phyloP scores from a whole-genome alignment of 2,329 filamentous ascomycete species.

The Pseudogymnoascus sp. region DNA sequence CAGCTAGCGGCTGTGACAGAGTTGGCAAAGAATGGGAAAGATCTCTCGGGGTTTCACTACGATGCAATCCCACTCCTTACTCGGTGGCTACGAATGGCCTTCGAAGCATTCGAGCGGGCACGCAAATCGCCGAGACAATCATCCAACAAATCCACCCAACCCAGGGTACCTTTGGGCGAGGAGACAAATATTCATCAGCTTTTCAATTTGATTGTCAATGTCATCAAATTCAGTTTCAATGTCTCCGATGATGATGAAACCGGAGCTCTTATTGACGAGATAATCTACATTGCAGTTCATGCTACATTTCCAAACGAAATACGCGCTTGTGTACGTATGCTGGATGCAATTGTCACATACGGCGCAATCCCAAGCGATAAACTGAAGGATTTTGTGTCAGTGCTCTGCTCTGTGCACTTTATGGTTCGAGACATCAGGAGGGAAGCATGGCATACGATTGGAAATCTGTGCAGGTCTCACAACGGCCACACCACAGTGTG shows the following conservation, averaged over 20 bases:
- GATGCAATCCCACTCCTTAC: slow-evolving; percentile 55
- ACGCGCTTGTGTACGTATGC: slow-evolving; percentile 55
- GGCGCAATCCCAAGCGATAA: slow-evolving; percentile 56
- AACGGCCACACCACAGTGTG: slow-evolving; percentile 61
- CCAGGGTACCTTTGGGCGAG: slow-evolving; percentile 38
- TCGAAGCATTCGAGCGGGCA: slow-evolving; percentile 44
- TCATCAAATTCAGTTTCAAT: slow-evolving; percentile 69
- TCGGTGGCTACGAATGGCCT: slow-evolving; percentile 49
- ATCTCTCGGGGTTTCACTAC: slow-evolving; percentile 59
- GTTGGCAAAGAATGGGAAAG: slow-evolving; percentile 51
- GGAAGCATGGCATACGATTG: slow-evolving; percentile 60
- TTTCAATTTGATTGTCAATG: slow-evolving; percentile 56
- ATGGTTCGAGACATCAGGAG: slow-evolving; percentile 52
- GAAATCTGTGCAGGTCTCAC: slow-evolving; percentile 64
- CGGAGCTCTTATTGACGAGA: slow-evolving; percentile 49
- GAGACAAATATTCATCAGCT: slow-evolving; percentile 55
- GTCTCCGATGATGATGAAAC: slow-evolving; percentile 55
- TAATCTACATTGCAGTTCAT: slow-evolving; percentile 59
- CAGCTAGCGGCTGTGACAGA: slow-evolving; percentile 56
- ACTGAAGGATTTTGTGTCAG: slow-evolving; percentile 57
- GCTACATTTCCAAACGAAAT: slow-evolving; percentile 59
- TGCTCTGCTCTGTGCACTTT: slow-evolving; percentile 64
- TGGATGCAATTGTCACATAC: slow-evolving; percentile 64
- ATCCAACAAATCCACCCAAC: slow-evolving; percentile 33
- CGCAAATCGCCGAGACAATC: slow-evolving; percentile 39